Evolutionary conservation across 352 stramenopile species (phyloP), one percentile per base, ranked within the genome.

Genomic region (Thraustochytrium striatum): DNA sequence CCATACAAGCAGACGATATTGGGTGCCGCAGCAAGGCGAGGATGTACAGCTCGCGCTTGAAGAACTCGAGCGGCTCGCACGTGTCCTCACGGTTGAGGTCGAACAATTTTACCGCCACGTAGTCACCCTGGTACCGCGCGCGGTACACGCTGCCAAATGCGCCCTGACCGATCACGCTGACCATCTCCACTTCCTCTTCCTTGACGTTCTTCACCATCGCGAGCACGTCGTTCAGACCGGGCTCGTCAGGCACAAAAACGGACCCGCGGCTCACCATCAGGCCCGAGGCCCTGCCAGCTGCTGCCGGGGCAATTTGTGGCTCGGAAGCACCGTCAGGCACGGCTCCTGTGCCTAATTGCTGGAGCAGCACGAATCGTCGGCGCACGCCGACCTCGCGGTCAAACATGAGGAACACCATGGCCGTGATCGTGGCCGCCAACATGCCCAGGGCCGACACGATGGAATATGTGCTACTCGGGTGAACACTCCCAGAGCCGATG

Each of bases 1-100:
- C 61, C 75, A 19, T 59, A 82, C n/a, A 82, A 82, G 33, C 61
- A 59, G 9, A 82, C 19, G 0, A 82, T 73, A 47, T 82, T 72
- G 19, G 75, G 75, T 82, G 75, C 39, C 58, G 57, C 7, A 82
- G 50, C 33, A 58, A 8, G 21, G 58, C 61, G 5, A 61, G 25
- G 11, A 82, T 61, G 1, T 28, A 39, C n/a, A 79, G 55, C 53
- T 82, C 75, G 11, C 61, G 61, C 47, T 30, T 61, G 44, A 82
- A 82, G 21, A 39, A 28, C 28, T 72, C 39, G 11, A 81, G 30
- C 25, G 72, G 36, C 0, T 32, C 38, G 21, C 38, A 30, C 0
- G 30, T 28, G 53, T 68, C 65, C 28, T 43, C 43, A 33, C 38
- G 39, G 57, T 41, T 53, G 3, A 57, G 69, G 21, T 52, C 50